Percentiles rank a stretch among this genome's conserved stretches.
Conservation (phyloP, 2,329 filamentous ascomycete genomes). For the Rutstroemia sp. region DNA sequence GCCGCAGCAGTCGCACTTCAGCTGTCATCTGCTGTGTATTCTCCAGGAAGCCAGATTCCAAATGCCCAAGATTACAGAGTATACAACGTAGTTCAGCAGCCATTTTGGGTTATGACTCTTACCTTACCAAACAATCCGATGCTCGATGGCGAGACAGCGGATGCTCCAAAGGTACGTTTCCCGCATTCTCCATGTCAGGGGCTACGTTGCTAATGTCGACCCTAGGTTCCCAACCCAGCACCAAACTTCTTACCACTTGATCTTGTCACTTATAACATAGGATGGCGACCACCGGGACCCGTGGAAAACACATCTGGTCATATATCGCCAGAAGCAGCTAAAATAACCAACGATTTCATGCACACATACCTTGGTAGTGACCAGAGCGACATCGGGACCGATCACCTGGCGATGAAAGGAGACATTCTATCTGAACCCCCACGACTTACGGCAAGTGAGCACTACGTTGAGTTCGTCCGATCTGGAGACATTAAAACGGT, state of each 20-base stretch:
- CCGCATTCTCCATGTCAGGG: not conserved
- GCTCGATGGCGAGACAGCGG: slow-evolving; percentile 9
- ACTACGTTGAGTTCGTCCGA: slow-evolving; percentile 67
- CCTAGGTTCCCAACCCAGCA: slow-evolving; percentile 31
- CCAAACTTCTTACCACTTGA: slow-evolving; percentile 67
- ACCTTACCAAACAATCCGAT: slow-evolving; percentile 29
- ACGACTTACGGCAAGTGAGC: slow-evolving; percentile 62
- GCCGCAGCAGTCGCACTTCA: slow-evolving; percentile 65
- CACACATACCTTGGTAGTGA: slow-evolving; percentile 42
- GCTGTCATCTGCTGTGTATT: slow-evolving; percentile 55
- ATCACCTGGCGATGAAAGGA: slow-evolving; percentile 28
- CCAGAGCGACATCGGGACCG: slow-evolving; percentile 39
- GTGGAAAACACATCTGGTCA: slow-evolving; percentile 59
- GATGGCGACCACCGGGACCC: slow-evolving; percentile 48
- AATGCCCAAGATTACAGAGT: slow-evolving; percentile 47
- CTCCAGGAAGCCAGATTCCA: slow-evolving; percentile 38
- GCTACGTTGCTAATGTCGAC: slow-evolving; percentile 27
- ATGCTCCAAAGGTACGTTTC: slow-evolving; percentile 21
- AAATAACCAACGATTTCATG: slow-evolving; percentile 44
- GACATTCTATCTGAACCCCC: slow-evolving; percentile 40
- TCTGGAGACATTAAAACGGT: slow-evolving; percentile 47
- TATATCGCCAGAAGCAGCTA: slow-evolving; percentile 51
- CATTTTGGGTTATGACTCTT: slow-evolving; percentile 64
- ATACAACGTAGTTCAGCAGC: slow-evolving; percentile 61
- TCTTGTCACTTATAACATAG: slow-evolving; percentile 62